Conservation (phyloP, 768 basidiomycete genomes). For the Fomitopsis pulvina region DNA sequence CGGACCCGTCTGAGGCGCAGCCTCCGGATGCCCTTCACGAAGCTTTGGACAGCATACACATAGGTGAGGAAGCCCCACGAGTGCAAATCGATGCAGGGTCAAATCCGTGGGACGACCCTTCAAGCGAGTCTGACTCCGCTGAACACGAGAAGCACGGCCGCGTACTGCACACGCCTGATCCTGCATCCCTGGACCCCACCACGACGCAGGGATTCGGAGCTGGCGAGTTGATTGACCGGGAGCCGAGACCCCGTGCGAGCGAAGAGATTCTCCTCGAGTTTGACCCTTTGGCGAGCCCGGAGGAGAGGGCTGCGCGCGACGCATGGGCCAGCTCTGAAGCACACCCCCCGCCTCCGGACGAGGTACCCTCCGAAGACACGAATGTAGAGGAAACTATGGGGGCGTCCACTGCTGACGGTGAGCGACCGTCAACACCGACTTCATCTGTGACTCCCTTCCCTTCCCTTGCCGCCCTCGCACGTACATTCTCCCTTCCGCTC, state of each 20-base stretch:
- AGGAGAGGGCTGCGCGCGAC: slow-evolving; percentile 52
- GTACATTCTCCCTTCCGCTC: slow-evolving; percentile 52
- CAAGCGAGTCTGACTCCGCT: background rate
- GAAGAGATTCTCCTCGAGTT: slow-evolving; percentile 50
- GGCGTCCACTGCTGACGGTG: background rate
- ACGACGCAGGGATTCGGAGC: slow-evolving; percentile 32
- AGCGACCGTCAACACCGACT: slow-evolving; percentile 29
- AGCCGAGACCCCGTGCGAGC: slow-evolving; percentile 14
- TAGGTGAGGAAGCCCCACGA: background rate
- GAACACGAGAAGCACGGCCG: background rate
- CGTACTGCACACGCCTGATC: slow-evolving; percentile 32
- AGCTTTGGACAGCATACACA: background rate
- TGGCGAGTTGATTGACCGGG: slow-evolving; percentile 3
- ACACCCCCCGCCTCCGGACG: slow-evolving; percentile 41
- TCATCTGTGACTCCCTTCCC: slow-evolving; percentile 45
- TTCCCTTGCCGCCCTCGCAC: slow-evolving; percentile 60
- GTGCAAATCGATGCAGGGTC: background rate
- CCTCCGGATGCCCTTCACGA: background rate
- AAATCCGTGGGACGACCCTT: slow-evolving; percentile 15
- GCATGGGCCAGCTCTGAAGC: slow-evolving; percentile 61
- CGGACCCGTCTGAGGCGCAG: background rate
- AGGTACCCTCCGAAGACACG: background rate
- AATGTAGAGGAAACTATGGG: background rate
- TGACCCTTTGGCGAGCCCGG: slow-evolving; percentile 55
- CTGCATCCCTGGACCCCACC: slow-evolving; percentile 34